These are phyloP conservation scores for Aspergillus jensenii DNA, from an alignment of 2,329 filamentous ascomycete genomes.

Conservation along the genomic window DNA sequence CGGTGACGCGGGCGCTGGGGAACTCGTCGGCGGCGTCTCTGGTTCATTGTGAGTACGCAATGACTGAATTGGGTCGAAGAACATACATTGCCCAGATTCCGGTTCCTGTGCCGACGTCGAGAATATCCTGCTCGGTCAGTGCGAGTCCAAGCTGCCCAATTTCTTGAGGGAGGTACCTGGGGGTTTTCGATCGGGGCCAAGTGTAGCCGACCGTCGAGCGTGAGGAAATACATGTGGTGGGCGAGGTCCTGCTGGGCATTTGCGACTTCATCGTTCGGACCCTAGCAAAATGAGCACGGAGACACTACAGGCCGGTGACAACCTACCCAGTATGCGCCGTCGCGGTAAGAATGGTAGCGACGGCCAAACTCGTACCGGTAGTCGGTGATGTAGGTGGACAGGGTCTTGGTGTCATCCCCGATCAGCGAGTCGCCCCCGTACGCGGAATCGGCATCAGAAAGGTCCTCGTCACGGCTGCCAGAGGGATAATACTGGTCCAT, in stretches of 20 bases:
- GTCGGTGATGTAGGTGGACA: constrained; percentile 28
- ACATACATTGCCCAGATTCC: constrained; percentile 25
- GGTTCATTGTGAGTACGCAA: neutral
- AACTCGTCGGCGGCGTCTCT: constrained; percentile 37
- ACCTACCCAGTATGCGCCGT: constrained; percentile 26
- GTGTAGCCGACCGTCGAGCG: constrained; percentile 30
- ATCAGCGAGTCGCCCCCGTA: constrained; percentile 21
- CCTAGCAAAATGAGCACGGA: constrained; percentile 2
- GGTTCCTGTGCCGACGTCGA: constrained; percentile 26
- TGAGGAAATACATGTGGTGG: constrained; percentile 42
- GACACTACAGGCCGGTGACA: neutral
- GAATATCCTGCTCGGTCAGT: constrained; percentile 15
- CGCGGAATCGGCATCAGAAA: constrained; percentile 18
- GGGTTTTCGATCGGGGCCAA: constrained; percentile 27
- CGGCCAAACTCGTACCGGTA: constrained; percentile 33
- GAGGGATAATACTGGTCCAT: neutral
- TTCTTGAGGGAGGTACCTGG: constrained; percentile 8
- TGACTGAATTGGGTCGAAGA: neutral
- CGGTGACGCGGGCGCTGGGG: constrained; percentile 45
- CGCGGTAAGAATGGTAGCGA: constrained; percentile 34
- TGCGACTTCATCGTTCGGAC: constrained; percentile 25
- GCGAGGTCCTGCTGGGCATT: constrained; percentile 28
- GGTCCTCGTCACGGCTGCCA: constrained; percentile 6
- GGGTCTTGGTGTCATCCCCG: constrained; percentile 25
- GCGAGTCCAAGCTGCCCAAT: neutral